These are phyloP conservation scores for Paecilomyces sp. DNA, from an alignment of 2,329 filamentous ascomycete species.

Conservation along the genomic window DNA sequence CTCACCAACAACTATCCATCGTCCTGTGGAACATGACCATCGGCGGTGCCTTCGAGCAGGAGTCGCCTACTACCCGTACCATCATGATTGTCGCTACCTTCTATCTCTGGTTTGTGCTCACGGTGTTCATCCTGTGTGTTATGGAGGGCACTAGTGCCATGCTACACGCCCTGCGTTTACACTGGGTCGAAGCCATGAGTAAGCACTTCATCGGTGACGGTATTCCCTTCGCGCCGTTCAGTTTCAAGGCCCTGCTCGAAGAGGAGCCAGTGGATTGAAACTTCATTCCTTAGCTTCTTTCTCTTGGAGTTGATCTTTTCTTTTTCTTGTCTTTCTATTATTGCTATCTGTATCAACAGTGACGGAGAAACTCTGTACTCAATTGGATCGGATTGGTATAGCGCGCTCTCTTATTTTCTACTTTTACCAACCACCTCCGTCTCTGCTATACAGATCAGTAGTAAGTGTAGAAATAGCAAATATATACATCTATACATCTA, in stretches of 20 bases:
- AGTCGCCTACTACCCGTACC: constrained; percentile 60
- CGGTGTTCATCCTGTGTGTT: constrained; percentile 71
- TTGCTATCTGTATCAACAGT: constrained; percentile 8
- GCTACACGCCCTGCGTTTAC: constrained; percentile 83
- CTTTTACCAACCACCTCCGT: not conserved
- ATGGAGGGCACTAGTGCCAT: constrained; percentile 97
- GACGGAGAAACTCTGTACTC: not conserved
- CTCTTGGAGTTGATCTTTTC: constrained; percentile 2
- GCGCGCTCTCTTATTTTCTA: not conserved
- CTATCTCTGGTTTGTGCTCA: constrained; percentile 83
- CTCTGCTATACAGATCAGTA: not conserved
- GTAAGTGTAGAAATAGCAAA: not conserved
- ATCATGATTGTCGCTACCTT: constrained; percentile 78
- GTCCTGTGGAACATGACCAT: constrained; percentile 98
- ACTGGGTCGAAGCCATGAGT: constrained; percentile 97
- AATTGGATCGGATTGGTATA: constrained; percentile 6
- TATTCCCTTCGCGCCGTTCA: constrained; percentile 81
- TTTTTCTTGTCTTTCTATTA: constrained; percentile 9
- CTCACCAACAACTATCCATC: constrained; percentile 93
- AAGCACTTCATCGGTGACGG: constrained; percentile 94
- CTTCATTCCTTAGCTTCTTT: constrained; percentile 7
- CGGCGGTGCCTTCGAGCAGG: constrained; percentile 61
- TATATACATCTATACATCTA: not conserved
- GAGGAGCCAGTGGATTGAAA: constrained; percentile 56
- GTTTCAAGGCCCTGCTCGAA: constrained; percentile 75